Conservation (phyloP, 805 yeast genomes). For the Ogataea sp. region DNA sequence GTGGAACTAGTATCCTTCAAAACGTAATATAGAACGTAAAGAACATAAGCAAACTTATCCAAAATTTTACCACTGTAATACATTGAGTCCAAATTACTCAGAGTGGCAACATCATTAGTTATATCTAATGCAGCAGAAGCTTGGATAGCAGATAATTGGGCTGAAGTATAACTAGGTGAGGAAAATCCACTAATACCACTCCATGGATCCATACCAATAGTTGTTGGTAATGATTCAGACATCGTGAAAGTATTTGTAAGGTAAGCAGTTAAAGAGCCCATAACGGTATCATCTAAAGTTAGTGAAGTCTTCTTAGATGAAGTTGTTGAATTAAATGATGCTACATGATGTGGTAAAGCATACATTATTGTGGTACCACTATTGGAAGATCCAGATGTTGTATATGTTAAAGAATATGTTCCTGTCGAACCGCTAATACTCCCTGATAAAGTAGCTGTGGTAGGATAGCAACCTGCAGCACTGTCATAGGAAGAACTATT, state of each 20-base stretch:
- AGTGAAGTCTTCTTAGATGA: slow-evolving; percentile 24
- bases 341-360: slow-evolving; percentile 46
- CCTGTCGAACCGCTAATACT: slow-evolving; percentile 27
- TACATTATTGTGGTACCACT: slow-evolving; percentile 36
- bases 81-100: slow-evolving; percentile 39
- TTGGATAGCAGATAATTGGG: slow-evolving; percentile 14
- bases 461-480: slow-evolving; percentile 57
- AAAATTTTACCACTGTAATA: slow-evolving; percentile 81
- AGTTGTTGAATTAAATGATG: slow-evolving; percentile 25
- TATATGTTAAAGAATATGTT: slow-evolving; percentile 36
- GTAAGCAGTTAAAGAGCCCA: slow-evolving; percentile 40
- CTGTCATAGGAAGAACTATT: slow-evolving; percentile 40
- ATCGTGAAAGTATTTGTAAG: slow-evolving; percentile 32
- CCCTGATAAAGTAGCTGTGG: slow-evolving; percentile 37
- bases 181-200: slow-evolving; percentile 32
- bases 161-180: slow-evolving; percentile 11
- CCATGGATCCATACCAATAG: slow-evolving; percentile 48
- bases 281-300: slow-evolving; percentile 39
- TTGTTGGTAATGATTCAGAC: slow-evolving; percentile 34
- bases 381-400: slow-evolving; percentile 36
- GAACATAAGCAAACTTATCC: slow-evolving; percentile 81
- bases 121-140: slow-evolving; percentile 30
- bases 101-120: slow-evolving; percentile 32
- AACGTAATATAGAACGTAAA: slow-evolving; percentile 61
- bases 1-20: slow-evolving; percentile 48